Conservation (phyloP, 176 grass and related monocot genomes). For the Rhynchospora tenuis region DNA sequence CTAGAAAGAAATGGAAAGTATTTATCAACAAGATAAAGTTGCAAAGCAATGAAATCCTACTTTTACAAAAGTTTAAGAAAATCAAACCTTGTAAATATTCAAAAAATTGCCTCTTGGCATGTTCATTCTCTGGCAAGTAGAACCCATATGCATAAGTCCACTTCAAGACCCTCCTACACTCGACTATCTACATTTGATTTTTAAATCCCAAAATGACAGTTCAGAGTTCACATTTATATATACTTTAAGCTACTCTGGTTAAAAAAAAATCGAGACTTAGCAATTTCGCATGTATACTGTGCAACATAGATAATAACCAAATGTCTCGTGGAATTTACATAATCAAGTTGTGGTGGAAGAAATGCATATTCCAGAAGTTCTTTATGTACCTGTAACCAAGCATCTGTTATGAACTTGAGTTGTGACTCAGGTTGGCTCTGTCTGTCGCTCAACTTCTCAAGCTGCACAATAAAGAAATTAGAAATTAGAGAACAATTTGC, state of each 20-base stretch:
- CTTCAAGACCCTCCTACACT: slow-evolving; percentile 98
- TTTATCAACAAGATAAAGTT: slow-evolving; percentile 10
- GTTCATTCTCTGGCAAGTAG: slow-evolving; percentile 91
- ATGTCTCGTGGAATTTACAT: not conserved
- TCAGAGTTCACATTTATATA: not conserved
- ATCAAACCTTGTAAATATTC: slow-evolving; percentile 95
- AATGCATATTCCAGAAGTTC: not conserved
- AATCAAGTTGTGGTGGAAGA: too few relatives aligned
- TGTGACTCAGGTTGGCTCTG: slow-evolving; percentile 99
- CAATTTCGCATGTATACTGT: not conserved
- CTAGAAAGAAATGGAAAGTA: slow-evolving; percentile 39
- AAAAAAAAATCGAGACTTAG: not conserved
- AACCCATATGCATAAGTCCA: slow-evolving; percentile 98
- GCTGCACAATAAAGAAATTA: slow-evolving; percentile 41
- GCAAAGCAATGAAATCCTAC: not conserved
- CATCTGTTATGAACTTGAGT: slow-evolving; percentile 97
- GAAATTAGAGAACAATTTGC: slow-evolving; percentile 4
- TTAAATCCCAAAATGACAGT: slow-evolving; percentile 2
- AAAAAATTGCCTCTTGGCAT: slow-evolving; percentile 93
- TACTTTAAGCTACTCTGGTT: not conserved
- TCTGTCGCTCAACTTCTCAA: slow-evolving; percentile 93
- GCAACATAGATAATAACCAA: not conserved
- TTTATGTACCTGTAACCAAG: slow-evolving; percentile 82
- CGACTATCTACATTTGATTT: slow-evolving; percentile 65
- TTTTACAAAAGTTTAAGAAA: slow-evolving; percentile 5